Evolutionary conservation across 2,329 filamentous ascomycete genomes (phyloP), one percentile per base, ranked within the genome.

Genomic region (Fusarium floridanum): DNA sequence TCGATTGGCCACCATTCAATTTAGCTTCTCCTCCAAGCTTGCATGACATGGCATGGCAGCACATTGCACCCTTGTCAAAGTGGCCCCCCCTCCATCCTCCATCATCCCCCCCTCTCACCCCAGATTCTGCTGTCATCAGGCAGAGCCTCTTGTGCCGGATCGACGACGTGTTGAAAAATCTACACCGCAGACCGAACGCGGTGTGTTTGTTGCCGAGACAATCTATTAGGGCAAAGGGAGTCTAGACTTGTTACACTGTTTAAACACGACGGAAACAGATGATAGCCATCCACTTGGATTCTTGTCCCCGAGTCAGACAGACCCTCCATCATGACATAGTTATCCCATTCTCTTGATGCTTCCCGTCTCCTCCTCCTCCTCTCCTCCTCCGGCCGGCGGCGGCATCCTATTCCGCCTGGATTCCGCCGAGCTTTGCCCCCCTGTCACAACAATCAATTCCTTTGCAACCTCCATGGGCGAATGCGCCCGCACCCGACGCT

Each of bases 401-500:
- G 76, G 76, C 16, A 74, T 53, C 48, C 55, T 55, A 55, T 53
- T 10, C 68, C 74, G 64, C 70, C 63, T 20, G 37, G 57, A 22
- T 66, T 56, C 71, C 71, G 68, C 71, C 64, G 9, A 29, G 6
- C 48, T 39, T 43, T 14, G 20, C 22, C 41, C 67, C 60, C 66
- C 66, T 71, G 36, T 61, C 48, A 53, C 29, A 53, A 53, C 48
- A 53, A 53, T 29, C 24, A 53, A 53, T 53, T 53, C 48, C 48
- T 53, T 27, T 32, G 48, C 48, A 53, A 53, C 48, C 48, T 53
- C 24, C 53, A 36, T 37, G 29, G 53, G 29, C 53, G 53, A 34
- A 34, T 36, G 53, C 66, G 72, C 73, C 72, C 73, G 65, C 69
- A 70, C 70, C 68, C 76, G 68, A 22, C 74, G 70, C 69, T 66